Conservation (phyloP, 2,329 filamentous ascomycete genomes). For the Colletotrichum endophyticum region DNA sequence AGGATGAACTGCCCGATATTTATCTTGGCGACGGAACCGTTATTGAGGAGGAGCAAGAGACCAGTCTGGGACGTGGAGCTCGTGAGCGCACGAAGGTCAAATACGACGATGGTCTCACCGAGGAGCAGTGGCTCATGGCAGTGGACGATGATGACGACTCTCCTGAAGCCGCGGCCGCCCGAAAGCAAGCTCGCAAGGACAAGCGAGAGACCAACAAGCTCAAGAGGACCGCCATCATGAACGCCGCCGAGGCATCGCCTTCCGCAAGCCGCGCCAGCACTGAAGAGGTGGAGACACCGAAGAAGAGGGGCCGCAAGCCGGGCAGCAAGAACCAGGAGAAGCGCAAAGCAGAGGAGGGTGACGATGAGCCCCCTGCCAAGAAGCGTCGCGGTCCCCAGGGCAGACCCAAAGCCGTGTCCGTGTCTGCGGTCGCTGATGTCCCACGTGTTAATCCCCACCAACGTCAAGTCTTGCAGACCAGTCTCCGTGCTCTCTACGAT, state of each 20-base stretch:
- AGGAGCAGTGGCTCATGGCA: constrained; percentile 98
- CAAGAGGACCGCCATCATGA: constrained; percentile 51
- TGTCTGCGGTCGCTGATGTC: constrained; percentile 32
- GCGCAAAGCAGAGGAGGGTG: constrained; percentile 83
- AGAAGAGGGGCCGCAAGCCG: constrained; percentile 86
- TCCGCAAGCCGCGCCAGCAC: constrained; percentile 81
- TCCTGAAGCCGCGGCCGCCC: constrained; percentile 89
- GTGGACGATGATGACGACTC: constrained; percentile 96
- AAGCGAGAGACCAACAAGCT: constrained; percentile 79
- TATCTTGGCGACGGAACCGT: constrained; percentile 88
- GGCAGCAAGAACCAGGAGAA: constrained; percentile 74
- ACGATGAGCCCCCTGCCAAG: constrained; percentile 79
- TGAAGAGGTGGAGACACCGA: constrained; percentile 74
- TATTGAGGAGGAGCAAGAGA: constrained; percentile 78
- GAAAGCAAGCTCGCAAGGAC: constrained; percentile 86
- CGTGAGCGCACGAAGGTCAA: constrained; percentile 93
- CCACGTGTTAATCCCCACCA: constrained; percentile 68
- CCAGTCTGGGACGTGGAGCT: constrained; percentile 82
- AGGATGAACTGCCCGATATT: constrained; percentile 90
- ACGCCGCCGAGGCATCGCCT: constrained; percentile 69
- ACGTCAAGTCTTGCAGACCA: constrained; percentile 79
- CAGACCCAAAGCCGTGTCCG: constrained; percentile 58
- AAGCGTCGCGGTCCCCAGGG: constrained; percentile 76
- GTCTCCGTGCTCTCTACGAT: constrained; percentile 79
- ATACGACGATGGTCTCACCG: constrained; percentile 96